phyloP scores from a whole-genome alignment of 2,329 filamentous ascomycete species.

The Aspergillus sp. region DNA sequence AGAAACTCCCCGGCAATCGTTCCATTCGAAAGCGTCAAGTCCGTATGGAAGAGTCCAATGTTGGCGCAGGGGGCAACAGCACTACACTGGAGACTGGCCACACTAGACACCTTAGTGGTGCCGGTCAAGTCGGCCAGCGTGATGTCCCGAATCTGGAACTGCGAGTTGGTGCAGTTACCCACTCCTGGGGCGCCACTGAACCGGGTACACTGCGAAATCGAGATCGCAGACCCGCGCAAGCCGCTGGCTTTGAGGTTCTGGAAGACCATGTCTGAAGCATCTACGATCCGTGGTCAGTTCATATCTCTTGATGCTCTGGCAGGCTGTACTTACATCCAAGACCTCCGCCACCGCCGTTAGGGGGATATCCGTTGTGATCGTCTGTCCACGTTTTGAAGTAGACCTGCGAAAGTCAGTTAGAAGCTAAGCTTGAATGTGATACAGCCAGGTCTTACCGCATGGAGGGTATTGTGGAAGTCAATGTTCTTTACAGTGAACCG shows the following conservation, averaged over 20 bases:
- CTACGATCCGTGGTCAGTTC: conserved; percentile 4
- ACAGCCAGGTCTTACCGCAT: conserved; percentile 34
- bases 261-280: conserved; percentile 37
- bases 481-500: conserved; percentile 51
- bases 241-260: conserved; percentile 32
- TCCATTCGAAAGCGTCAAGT: conserved; percentile 19
- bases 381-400: conserved; percentile 63
- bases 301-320: neutral
- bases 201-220: conserved; percentile 42
- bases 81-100: conserved; percentile 33
- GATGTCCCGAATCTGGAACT: conserved; percentile 41
- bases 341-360: conserved; percentile 60
- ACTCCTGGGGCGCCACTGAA: conserved; percentile 30
- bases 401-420: conserved; percentile 12
- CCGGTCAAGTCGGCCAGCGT: conserved; percentile 18
- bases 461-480: conserved; percentile 45
- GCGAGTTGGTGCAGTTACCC: conserved; percentile 40
- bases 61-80: conserved; percentile 27
- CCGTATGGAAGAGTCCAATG: conserved; percentile 18
- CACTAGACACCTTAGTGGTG: conserved; percentile 13
- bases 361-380: conserved; percentile 50
- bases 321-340: conserved; percentile 48
- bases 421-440: neutral
- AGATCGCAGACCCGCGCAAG: conserved; percentile 30
- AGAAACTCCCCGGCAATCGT: conserved; percentile 20